Evolutionary conservation across 306 rosid genomes (phyloP), one percentile per base, ranked within the genome.

Genomic region (Inga laurina): DNA sequence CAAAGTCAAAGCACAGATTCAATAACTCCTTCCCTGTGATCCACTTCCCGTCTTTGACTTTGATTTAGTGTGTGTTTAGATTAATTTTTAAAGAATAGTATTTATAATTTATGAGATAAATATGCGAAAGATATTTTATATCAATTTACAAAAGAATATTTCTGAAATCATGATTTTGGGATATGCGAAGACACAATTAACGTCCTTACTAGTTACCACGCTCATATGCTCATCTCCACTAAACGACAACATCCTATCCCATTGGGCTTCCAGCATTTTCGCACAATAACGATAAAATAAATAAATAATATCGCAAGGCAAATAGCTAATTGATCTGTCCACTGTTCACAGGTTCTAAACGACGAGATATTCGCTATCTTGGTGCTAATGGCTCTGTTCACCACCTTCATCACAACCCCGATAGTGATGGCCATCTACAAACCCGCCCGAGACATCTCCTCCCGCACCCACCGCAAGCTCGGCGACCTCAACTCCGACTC

Each of bases 401-500:
- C 98, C 1, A 95, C 99, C 75, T 95, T 95, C 87, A 90, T 95
- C 37, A 95, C 98, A 65, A 92, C 97, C 12, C 98, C 97, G 15
- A 14, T 87, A 1, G 97, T 92, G 32, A 91, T 92, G 94, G 94
- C 93, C 32, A 76, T 95, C 8, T 90, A 93, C 80, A 92, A 89
- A 74, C 93, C 97, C 5, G 89, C 94, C 0, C 90, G 96, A 5
- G 82, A 85, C n/a, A 46, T 48, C 41, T 10, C 80, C 32, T 0
- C 21, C 7, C 85, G 56, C 27, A 71, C 54, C 32, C 75, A 45
- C 57, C 57, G 76, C 56, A 72, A 72, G 39, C 76, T 72, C 1
- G 57, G 39, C n/a, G 76, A 72, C 76, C 76, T 72, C 54, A 0
- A 21, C 19, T 21, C 75, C 10, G 45, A 43, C 10, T n/a, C 52